These are phyloP conservation scores for Penicillium sp. DNA, from an alignment of 2,329 filamentous ascomycete genomes.

Conservation along the genomic window DNA sequence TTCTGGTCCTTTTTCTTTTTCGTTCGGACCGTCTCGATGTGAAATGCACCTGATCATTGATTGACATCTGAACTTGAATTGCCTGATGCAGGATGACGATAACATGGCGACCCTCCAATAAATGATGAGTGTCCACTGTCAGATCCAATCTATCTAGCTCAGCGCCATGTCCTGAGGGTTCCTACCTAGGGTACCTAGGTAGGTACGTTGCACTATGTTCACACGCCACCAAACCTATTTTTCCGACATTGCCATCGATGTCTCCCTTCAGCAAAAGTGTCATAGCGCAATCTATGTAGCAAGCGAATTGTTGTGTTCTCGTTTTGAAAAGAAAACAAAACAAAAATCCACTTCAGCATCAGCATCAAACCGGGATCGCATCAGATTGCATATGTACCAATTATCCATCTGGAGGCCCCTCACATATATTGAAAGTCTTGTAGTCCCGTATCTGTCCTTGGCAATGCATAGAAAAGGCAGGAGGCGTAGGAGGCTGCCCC, in stretches of 20 bases:
- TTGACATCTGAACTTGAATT: no score
- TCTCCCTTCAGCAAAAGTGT: no score
- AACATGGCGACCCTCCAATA: background rate
- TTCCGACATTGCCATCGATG: background rate
- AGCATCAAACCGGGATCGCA: background rate
- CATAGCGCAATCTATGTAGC: background rate
- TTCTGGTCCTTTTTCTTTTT: background rate
- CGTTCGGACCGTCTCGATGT: background rate
- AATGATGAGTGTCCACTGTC: no score
- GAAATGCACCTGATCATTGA: background rate
- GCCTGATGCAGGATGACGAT: background rate
- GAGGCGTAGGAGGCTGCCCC: no score
- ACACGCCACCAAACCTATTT: background rate
- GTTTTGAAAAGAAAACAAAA: background rate
- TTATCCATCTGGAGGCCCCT: background rate
- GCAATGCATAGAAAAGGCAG: no score
- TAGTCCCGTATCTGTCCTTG: no score
- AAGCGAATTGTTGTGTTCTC: background rate
- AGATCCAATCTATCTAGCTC: background rate
- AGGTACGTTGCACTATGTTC: background rate
- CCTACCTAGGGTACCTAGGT: no score
- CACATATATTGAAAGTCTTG: no score
- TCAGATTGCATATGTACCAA: background rate
- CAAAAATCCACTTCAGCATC: rapidly evolving
- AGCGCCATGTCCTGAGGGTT: background rate